Evolutionary conservation across 1,139 yeast species (phyloP), one percentile per base, ranked within the genome.

Genomic region (Scheffersomyces insectosa): DNA sequence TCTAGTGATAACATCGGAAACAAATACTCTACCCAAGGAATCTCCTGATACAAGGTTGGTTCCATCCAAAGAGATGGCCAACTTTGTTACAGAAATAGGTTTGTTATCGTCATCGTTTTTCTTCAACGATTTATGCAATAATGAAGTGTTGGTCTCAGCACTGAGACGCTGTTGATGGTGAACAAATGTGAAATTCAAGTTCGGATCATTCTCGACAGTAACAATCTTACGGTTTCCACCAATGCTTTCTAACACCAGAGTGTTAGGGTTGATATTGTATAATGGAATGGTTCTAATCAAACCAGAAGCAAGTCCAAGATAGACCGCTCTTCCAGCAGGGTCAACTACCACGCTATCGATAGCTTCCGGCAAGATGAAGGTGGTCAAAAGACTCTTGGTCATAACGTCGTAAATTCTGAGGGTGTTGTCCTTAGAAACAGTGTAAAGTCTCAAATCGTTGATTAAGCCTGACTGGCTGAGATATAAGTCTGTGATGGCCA

Each of bases 351-450:
- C 49, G 15, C 85, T 69, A 16, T 77, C 76, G 9, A 88, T 76
- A 0, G 86, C 75, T 25, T 65, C 59, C 2, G 85, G 80, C 33
- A 86, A 66, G 10, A 91, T 84, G 58, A 88, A 83, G 0, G 97
- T 88, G 9, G 91, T 77, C 15, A 87, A 64, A 33, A 85, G 67
- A 31, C 66, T 63, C 42, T 64, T 68, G 31, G 74, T 62, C 28
- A 58, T 41, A 15, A 85, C 54, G 51, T 80, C 79, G 61, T 85
- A 85, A 32, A 84, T 72, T 52, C 96, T 71, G 37, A 89, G 69
- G 0, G 97, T 90, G 33, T 82, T 76, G 60, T 93, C 98, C 38
- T 70, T 67, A 0, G 97, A 88, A 2, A 79, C 80, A 0, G 96
- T 80, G 58, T 79, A 85, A 25, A 91, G 62, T 46, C 82, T 79